A percentile compares a stretch with the other conserved stretches of the same genome.
These are phyloP conservation scores for Corymbia maculata DNA, from an alignment of 345 rosid genomes.

Conservation along the genomic window DNA sequence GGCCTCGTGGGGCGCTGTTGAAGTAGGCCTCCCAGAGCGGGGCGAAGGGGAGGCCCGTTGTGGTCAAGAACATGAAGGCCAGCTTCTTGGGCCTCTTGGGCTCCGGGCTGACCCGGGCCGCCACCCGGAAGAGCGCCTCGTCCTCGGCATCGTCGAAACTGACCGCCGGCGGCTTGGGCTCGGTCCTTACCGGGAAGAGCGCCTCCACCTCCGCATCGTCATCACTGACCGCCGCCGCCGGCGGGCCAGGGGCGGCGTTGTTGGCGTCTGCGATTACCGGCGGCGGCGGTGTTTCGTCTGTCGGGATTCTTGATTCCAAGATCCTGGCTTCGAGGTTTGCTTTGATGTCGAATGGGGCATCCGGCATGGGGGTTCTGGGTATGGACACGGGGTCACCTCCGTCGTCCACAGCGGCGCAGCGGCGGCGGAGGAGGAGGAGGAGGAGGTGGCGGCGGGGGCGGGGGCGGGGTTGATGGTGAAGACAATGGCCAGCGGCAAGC, in stretches of 20 bases:
- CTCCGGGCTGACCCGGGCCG: conserved; percentile 33
- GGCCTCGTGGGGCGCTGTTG: conserved; percentile 10
- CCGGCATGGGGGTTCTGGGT: not conserved
- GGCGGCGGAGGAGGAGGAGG: not conserved
- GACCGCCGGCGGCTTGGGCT: not conserved
- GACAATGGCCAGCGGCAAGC: conserved; percentile 49
- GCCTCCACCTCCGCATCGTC: conserved; percentile 24
- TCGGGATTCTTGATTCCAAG: not conserved
- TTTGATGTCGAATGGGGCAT: not conserved
- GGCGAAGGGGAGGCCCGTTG: conserved; percentile 57
- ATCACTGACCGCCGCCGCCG: conserved; percentile 2
- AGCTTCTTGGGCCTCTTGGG: conserved; percentile 33
- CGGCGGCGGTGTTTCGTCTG: not conserved
- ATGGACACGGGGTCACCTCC: not conserved
- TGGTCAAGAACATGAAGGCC: conserved; percentile 65
- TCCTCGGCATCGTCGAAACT: conserved; percentile 29
- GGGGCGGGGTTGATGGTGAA: conserved; percentile 30
- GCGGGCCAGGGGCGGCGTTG: not conserved
- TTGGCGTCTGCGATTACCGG: not conserved
- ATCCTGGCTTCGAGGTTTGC: not conserved
- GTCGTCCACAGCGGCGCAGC: not conserved
- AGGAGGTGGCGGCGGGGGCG: conserved; percentile 13
- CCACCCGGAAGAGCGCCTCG: conserved; percentile 27
- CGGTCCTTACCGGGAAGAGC: conserved; percentile 11
- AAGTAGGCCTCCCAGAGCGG: conserved; percentile 65